Base-by-base conservation (phyloP, 2,329 filamentous ascomycete genomes). In the Aureobasidium sp. region DNA sequence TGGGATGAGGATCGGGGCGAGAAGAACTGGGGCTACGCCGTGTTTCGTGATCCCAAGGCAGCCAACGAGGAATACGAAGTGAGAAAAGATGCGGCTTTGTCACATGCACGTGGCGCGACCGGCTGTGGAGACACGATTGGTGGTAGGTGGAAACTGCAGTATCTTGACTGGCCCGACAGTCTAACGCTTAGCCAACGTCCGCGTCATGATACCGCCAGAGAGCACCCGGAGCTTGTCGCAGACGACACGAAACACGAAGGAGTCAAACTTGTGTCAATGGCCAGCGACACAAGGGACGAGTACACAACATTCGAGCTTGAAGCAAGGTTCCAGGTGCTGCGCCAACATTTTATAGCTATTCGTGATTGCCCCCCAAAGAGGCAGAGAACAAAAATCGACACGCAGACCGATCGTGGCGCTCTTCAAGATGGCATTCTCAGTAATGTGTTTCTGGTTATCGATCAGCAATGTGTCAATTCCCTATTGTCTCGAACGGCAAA, bases 21-120 rank as follows among this genome's bases (percentile, higher is more conserved):
- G n/a, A 51, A 51, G 47, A 51, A 21, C 11, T 51, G 47, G 47
- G 47, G 47, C 13, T 51, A 51, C 47, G 47, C 31, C n/a, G 47
- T 51, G 4, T 51, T 51, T 35, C 31, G 47, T 3, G 47, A 51
- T 13, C 27, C 31, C 11, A 15, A 51, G 10, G 47, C 31, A 3
- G 29, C 15, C 31, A 51, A 51, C 15, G 47, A 51, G 15, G 31
- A 35, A 37, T 33, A 37, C 10, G 47, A 38, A 2, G 11, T 17
- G 13, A 51, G 31, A 21, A 37, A 23, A 37, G 31, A 25, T 43
- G 40, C 21, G 15, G 40, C 21, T 43, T 11, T 43, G 2, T 15
- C 25, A 21, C 4, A 43, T 21, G 40, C 40, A 25, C 21, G 5
- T 25, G 13, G 8, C 1, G 43, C 43, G 3, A 29, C 17, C 7